Percentiles rank a stretch among this genome's conserved stretches.
These are phyloP conservation scores for Candida schatavii DNA, from an alignment of 805 yeast genomes.

Conservation along the genomic window DNA sequence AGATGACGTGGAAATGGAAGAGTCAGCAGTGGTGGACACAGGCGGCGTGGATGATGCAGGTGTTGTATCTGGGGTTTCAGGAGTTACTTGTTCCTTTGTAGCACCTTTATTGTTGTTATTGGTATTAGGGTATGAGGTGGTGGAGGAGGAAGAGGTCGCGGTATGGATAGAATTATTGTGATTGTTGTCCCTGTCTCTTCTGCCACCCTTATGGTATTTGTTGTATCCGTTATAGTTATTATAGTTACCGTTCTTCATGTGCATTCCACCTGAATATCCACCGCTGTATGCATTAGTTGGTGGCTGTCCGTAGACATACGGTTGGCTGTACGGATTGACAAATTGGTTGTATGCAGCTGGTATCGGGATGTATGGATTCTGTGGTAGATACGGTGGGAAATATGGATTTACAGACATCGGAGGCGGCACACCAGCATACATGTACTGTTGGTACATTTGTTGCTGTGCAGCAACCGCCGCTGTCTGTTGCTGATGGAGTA, in stretches of 20 bases:
- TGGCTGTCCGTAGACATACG: background rate
- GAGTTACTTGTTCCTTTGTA: background rate
- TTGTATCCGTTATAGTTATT: background rate
- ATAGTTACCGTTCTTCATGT: background rate
- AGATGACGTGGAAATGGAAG: constrained; percentile 13
- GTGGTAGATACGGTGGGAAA: constrained; percentile 5
- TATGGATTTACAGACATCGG: constrained; percentile 6
- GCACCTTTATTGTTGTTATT: background rate
- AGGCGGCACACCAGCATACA: constrained; percentile 5
- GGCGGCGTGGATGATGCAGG: constrained; percentile 2
- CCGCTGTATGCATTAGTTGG: background rate
- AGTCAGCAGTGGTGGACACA: background rate
- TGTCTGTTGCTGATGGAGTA: constrained; percentile 3
- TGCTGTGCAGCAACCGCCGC: constrained; percentile 5
- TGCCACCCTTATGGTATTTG: constrained; percentile 2
- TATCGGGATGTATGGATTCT: constrained; percentile 3
- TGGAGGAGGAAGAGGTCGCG: no score
- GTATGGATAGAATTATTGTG: background rate
- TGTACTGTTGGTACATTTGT: constrained; percentile 6
- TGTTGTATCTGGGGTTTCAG: background rate
- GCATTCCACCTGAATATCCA: background rate
- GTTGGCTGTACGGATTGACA: constrained; percentile 1
- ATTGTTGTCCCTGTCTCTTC: background rate
- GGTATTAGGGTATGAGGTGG: background rate
- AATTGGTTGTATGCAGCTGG: constrained; percentile 5